Base-by-base conservation (phyloP, 129 eudicot genomes). In the Lonicera japonica region DNA sequence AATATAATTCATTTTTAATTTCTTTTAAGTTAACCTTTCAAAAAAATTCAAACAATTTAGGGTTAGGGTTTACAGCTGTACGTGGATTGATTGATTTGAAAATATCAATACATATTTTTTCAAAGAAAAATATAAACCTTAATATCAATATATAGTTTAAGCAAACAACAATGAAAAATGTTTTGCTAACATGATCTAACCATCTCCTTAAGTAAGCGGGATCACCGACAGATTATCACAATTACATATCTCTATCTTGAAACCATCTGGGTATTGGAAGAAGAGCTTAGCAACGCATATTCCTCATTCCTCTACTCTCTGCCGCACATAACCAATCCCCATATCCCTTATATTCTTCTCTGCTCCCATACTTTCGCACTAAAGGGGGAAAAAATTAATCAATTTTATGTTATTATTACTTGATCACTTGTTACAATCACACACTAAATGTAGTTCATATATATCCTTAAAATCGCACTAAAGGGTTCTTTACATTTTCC, bases 181-280 rank as follows among this genome's bases (percentile, higher is more conserved):
- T n/a, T n/a, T n/a, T n/a, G n/a, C n/a, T n/a, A 70, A 72, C 85
- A 79, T 3, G 85, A 79, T 2, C 77, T 73, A 15, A 58, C 77
- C 66, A 74, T 65, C 38, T 79, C 85, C 1, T 77, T 80, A 15
- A n/a, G 77, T 72, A 43, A 79, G 58, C 0, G 85, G 85, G 23
- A 79, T 39, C 54, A 79, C 65, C n/a, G 81, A 81, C 11, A 80
- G 65, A 45, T 75, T 67, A 14, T 80, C 81, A 34, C 85, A 80
- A 64, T 75, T 69, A 75, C 85, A 80, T n/a, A 80, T 75, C 60
- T 80, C 85, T 5, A 80, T 58, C 85, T 75, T 80, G 68, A 80
- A 69, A 0, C 85, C 85, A 51, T 80, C 85, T 29, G 85, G 85
- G 48, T 80, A 81, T 23, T 80, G 85, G 71, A 80, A 80, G 54